A percentile compares a stretch with the other conserved stretches of the same genome.
phyloP scores from a whole-genome alignment of 257 asterid species.

The Ilex aquifolium region DNA sequence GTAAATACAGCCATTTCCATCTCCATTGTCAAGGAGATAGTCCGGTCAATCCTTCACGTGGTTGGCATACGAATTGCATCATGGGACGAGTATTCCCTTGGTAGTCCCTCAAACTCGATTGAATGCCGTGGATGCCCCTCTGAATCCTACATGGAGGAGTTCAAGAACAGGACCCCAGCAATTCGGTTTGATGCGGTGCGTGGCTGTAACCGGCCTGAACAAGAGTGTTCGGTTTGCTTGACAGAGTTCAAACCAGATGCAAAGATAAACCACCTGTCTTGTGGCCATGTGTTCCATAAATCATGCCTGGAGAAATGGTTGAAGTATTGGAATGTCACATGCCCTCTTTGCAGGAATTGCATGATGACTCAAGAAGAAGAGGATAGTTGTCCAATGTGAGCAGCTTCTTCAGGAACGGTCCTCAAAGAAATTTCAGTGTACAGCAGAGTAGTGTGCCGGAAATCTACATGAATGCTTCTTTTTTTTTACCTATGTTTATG shows the following conservation, averaged over 20 bases:
- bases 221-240: constrained; percentile 80
- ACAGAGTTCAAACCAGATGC: constrained; percentile 56
- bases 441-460: constrained; percentile 38
- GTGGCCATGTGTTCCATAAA: constrained; percentile 83
- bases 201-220: constrained; percentile 18
- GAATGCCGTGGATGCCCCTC: constrained; percentile 46
- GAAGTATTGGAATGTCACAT: constrained; percentile 70
- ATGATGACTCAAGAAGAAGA: constrained; percentile 65
- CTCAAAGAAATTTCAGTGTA: constrained; percentile 20
- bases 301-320: constrained; percentile 80
- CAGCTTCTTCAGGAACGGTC: background rate
- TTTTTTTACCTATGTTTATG: constrained; percentile 17
- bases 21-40: constrained; percentile 63
- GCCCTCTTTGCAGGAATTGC: constrained; percentile 84
- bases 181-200: constrained; percentile 48
- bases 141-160: constrained; percentile 67
- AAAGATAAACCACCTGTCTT: constrained; percentile 61
- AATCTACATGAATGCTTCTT: constrained; percentile 8
- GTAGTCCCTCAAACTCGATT: constrained; percentile 31
- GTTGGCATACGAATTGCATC: constrained; percentile 68
- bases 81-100: constrained; percentile 55
- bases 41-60: constrained; percentile 60
- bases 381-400: constrained; percentile 77
- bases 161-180: constrained; percentile 60
- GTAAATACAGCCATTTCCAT: constrained; percentile 84